A percentile compares a stretch with the other conserved stretches of the same genome.
Evolutionary conservation across 371 early-diverging fungal species (phyloP).

Genomic region (Syncephalastrum monosporum): DNA sequence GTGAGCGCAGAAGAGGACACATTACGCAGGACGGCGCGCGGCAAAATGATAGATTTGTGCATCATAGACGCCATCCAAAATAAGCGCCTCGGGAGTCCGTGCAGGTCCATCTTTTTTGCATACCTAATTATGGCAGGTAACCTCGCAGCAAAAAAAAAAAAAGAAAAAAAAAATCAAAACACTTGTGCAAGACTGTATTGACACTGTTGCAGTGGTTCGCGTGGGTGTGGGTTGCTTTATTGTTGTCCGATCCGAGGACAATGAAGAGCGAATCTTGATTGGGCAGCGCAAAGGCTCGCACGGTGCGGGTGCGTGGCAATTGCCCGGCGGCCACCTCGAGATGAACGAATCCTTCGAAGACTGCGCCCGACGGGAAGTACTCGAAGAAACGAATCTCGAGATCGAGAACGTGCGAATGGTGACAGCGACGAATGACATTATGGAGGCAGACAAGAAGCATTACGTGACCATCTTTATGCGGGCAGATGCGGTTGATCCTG

Average conservation of each 20-base stretch:
- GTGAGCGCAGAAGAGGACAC: no score
- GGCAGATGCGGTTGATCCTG: constrained; percentile 15
- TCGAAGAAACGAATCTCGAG: constrained; percentile 60
- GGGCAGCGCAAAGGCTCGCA: constrained; percentile 62
- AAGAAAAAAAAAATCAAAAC: no score
- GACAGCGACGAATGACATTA: constrained; percentile 60
- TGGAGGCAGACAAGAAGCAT: constrained; percentile 53
- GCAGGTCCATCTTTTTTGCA: no score
- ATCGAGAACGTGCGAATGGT: constrained; percentile 31
- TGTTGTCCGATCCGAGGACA: constrained; percentile 26
- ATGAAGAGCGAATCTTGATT: constrained; percentile 42
- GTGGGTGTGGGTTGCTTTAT: constrained; percentile 57
- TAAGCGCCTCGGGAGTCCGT: no score
- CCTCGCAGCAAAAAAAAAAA: no score
- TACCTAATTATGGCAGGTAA: no score
- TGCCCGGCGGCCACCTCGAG: constrained; percentile 69
- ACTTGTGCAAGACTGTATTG: no score
- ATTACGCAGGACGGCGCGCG: no score
- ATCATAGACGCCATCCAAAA: no score
- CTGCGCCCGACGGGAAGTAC: constrained; percentile 59
- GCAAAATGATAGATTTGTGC: no score
- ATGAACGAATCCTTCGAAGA: constrained; percentile 58
- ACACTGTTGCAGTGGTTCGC: constrained; percentile 20
- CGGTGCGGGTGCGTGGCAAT: constrained; percentile 63
- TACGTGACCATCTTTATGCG: constrained; percentile 68